Conservation (phyloP, 163 green algal species). For the Volvox carteri region DNA sequence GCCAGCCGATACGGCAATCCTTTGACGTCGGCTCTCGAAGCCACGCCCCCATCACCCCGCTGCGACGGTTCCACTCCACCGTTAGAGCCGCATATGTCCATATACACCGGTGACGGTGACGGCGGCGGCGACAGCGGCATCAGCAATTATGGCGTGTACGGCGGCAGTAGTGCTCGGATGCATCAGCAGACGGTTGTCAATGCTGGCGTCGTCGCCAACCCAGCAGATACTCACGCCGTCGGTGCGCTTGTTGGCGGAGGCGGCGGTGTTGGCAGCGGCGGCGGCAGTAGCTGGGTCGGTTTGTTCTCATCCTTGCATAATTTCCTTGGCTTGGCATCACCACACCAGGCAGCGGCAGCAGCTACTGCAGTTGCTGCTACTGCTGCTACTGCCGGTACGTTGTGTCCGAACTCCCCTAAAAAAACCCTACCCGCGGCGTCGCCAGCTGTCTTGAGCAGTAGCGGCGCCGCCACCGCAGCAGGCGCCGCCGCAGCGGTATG, state of each 20-base stretch:
- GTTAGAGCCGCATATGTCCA: too few relatives aligned
- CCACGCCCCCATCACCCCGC: neutral
- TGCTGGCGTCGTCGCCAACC: neutral
- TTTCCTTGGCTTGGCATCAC: neutral
- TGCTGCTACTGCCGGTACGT: too few relatives aligned
- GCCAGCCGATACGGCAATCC: neutral
- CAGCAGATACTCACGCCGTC: neutral
- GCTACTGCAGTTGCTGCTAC: neutral
- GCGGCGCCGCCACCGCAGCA: neutral
- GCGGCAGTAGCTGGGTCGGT: neutral
- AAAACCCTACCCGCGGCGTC: neutral
- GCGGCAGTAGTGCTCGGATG: neutral
- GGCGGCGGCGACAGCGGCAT: neutral
- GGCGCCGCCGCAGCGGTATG: neutral
- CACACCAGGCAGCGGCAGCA: neutral
- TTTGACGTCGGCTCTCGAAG: neutral
- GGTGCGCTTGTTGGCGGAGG: neutral
- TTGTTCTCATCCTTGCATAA: constrained; percentile 16
- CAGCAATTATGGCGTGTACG: neutral
- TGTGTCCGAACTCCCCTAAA: neutral
- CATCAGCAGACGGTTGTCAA: neutral
- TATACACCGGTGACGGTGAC: too few relatives aligned
- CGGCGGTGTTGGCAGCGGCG: neutral
- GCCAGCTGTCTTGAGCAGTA: neutral
- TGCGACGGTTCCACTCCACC: too few relatives aligned